A percentile compares a stretch with the other conserved stretches of the same genome.
Conservation (phyloP, 2,329 filamentous ascomycete genomes). For the Alternaria atra region DNA sequence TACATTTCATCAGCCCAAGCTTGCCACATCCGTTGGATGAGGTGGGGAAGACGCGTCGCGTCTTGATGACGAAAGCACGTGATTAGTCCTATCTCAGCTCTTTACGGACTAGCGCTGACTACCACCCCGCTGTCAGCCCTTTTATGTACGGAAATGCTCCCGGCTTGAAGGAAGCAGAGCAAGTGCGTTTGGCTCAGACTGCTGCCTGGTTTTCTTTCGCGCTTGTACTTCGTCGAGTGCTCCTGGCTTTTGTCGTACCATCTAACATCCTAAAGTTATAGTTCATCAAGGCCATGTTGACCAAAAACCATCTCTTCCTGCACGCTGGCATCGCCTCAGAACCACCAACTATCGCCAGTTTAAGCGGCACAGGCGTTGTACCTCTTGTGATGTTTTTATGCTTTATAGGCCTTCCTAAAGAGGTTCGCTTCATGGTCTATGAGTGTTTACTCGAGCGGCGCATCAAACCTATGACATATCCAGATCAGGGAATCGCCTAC, state of each 20-base stretch:
- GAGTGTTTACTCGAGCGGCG: not conserved
- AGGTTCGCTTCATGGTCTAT: conserved; percentile 1
- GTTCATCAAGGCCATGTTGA: not conserved
- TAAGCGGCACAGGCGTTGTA: not conserved
- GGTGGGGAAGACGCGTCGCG: conserved; percentile 17
- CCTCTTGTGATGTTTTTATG: not conserved
- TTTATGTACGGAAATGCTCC: not conserved
- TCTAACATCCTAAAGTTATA: too few relatives aligned
- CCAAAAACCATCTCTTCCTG: not conserved
- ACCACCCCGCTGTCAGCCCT: not conserved
- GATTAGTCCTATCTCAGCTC: not conserved
- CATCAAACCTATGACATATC: not conserved
- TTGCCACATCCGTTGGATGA: not conserved
- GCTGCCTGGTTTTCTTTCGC: not conserved
- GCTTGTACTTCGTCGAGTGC: not conserved
- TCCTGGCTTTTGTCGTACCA: not conserved
- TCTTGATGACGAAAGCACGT: conserved; percentile 15
- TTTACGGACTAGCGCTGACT: conserved; percentile 4
- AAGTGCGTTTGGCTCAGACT: not conserved
- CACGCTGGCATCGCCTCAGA: not conserved
- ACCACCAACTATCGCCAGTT: not conserved
- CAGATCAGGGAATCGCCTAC: not conserved
- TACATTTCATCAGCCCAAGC: not conserved
- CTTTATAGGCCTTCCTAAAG: not conserved
- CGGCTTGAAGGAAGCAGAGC: not conserved